Base-by-base conservation (phyloP, 208 protist species). In the Phytomonas sp. region DNA sequence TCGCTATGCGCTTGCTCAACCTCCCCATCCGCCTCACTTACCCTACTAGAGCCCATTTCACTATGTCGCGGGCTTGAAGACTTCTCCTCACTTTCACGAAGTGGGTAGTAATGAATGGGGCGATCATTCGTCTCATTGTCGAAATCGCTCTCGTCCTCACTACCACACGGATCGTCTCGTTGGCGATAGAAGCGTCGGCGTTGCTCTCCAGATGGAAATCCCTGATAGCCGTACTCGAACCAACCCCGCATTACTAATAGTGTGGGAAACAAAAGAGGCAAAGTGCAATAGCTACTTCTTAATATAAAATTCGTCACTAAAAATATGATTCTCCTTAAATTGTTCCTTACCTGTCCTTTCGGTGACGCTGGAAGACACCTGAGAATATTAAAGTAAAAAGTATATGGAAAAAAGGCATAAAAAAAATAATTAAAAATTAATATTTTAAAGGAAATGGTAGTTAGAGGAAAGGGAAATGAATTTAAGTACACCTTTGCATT, bases 201-300 rank as follows among this genome's bases (percentile, higher is more conserved):
- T 66, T 80, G 77, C 62, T 90, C 89, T 3, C 89, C 89, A 30
- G 79, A 79, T 13, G 89, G 89, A 56, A 91, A 94, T 11, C 89
- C 85, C 72, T 88, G 78, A 77, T 85, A 94, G 59, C 89, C 89
- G 72, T 92, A 94, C 32, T 91, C 77, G 76, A 85, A 94, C 89
- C 89, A 94, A 40, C 78, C 80, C 46, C 76, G 77, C 89, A 95
- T 95, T 26, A 33, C 37, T 28, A 15, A 13, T 9, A 23, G 20
- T 20, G 26, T 17, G 51, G 33, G 34, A 40, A 73, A 62, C 60
- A 60, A 67, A 33, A 26, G 31, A 51, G 37, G 65, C 29, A 66
- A 28, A 34, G 63, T 6, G 0, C 20, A 26, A 56, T 56, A 56
- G 20, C 23, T 56, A 26, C 17, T 56, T 23, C 0, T 56, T 56